These are phyloP conservation scores for Coniella lustricola DNA, from an alignment of 2,329 filamentous ascomycete species.

Conservation along the genomic window DNA sequence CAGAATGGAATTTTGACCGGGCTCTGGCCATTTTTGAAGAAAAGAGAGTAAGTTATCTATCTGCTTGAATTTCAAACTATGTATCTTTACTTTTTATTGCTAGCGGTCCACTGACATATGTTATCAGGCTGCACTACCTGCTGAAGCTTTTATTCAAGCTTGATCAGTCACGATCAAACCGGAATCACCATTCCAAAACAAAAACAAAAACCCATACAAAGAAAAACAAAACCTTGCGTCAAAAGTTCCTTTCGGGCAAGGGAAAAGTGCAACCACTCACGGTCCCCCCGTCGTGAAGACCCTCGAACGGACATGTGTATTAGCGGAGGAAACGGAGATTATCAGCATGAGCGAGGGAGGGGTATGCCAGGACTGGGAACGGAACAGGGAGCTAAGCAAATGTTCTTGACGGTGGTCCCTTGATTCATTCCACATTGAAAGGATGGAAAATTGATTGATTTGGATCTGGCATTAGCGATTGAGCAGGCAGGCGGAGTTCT, in stretches of 20 bases:
- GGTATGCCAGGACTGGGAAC: too few species aligned
- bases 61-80: too few species aligned
- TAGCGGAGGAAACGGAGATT: not conserved
- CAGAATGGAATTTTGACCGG: constrained; percentile 70
- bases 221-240: not conserved
- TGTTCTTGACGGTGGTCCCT: too few species aligned
- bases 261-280: too few species aligned
- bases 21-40: constrained; percentile 70
- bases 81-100: constrained; percentile 15
- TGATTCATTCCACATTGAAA: too few species aligned
- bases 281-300: too few species aligned
- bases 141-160: constrained; percentile 11
- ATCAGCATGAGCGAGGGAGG: too few species aligned
- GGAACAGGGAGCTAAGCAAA: too few species aligned
- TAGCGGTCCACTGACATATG: constrained; percentile 6
- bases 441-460: not conserved
- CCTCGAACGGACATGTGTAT: too few species aligned
- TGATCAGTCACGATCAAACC: constrained; percentile 1
- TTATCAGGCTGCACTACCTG: constrained; percentile 9
- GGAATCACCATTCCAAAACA: too few species aligned
- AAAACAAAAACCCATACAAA: not conserved
- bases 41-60: constrained; percentile 53
- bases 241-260: not conserved
- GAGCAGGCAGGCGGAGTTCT: too few species aligned
- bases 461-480: constrained; percentile 14